Evolutionary conservation across 345 rosid genomes (phyloP).

Genomic region (Murraya koenigii): DNA sequence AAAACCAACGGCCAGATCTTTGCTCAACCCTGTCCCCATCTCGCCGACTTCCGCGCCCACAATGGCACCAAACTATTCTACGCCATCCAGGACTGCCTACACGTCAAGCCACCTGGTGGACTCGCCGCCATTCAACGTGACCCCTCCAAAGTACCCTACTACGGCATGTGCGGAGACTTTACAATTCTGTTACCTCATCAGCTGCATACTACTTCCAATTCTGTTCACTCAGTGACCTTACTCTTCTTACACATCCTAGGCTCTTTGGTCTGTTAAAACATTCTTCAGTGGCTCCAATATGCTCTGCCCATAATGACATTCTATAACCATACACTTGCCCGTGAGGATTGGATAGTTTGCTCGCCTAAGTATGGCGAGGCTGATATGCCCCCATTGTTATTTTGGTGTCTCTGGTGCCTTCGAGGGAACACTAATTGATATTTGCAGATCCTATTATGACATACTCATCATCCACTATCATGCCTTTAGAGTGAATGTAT

Average conservation of each 20-base stretch:
- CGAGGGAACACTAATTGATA: slow-evolving; percentile 92
- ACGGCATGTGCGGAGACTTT: no score
- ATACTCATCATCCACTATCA: slow-evolving; percentile 91
- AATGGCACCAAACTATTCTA: no score
- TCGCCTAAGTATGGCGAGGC: slow-evolving; percentile 65
- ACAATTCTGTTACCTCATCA: slow-evolving; percentile 50
- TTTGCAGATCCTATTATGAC: slow-evolving; percentile 89
- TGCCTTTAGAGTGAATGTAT: slow-evolving; percentile 91
- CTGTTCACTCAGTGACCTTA: slow-evolving; percentile 57
- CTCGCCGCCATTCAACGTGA: no score
- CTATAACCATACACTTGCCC: slow-evolving; percentile 92
- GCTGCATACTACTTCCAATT: slow-evolving; percentile 71
- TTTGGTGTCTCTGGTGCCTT: slow-evolving; percentile 91
- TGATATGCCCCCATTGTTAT: slow-evolving; percentile 98
- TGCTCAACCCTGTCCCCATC: no score
- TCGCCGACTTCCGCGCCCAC: no score
- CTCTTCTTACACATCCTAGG: slow-evolving; percentile 65
- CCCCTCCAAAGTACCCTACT: no score
- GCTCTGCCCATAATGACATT: slow-evolving; percentile 95
- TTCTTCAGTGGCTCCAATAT: slow-evolving; percentile 65
- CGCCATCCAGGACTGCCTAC: no score
- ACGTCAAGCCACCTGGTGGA: no score
- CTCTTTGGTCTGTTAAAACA: slow-evolving; percentile 75
- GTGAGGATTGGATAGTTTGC: slow-evolving; percentile 42
- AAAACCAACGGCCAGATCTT: no score